Evolutionary conservation across 371 early-diverging fungal genomes (phyloP).

Genomic region (Mucor velutinosus): DNA sequence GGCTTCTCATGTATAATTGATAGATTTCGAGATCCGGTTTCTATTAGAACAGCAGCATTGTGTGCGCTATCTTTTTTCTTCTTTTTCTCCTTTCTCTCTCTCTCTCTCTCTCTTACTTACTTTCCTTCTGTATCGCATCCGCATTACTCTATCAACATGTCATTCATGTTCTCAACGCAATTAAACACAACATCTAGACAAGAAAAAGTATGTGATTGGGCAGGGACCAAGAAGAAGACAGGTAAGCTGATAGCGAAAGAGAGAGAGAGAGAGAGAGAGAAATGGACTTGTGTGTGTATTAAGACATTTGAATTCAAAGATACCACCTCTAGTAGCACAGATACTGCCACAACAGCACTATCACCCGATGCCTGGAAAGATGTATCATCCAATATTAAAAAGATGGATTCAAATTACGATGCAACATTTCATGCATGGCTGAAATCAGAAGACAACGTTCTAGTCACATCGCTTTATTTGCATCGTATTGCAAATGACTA

Average conservation of each 20-base stretch:
- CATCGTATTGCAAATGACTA: conserved; percentile 77
- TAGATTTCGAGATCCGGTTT: conserved; percentile 1
- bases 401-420: conserved; percentile 74
- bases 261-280: background rate
- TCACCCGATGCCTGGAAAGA: conserved; percentile 54
- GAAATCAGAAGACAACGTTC: conserved; percentile 73
- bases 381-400: conserved; percentile 64
- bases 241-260: background rate
- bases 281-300: background rate
- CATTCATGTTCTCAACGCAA: conserved; percentile 10
- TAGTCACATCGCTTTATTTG: conserved; percentile 67
- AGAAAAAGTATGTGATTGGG: conserved; percentile 19
- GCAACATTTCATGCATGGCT: conserved; percentile 77
- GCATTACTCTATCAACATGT: background rate
- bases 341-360: background rate
- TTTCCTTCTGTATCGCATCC: background rate
- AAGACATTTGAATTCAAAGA: background rate
- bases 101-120: background rate
- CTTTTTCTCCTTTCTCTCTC: conserved; percentile 11
- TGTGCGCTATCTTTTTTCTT: conserved; percentile 10
- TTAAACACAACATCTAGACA: background rate
- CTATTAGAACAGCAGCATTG: background rate
- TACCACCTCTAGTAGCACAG: background rate
- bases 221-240: conserved; percentile 7
- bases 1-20: background rate